phyloP scores from a whole-genome alignment of 140 eudicot genomes.

The Eryngium alpinum region DNA sequence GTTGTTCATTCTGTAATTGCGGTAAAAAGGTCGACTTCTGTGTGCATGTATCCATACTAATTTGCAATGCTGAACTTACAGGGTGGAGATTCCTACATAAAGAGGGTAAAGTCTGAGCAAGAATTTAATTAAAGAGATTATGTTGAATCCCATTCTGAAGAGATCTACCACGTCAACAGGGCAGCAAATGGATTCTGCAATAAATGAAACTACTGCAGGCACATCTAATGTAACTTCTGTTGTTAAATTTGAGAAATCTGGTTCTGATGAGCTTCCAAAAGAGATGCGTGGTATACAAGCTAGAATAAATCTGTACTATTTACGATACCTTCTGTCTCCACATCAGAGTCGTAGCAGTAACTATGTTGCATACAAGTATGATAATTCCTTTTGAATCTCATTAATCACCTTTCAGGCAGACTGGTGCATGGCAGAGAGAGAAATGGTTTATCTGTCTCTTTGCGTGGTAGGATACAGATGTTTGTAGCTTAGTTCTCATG shows the following conservation, averaged over 20 bases:
- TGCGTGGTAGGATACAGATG: too few species aligned
- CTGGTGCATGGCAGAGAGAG: too few species aligned
- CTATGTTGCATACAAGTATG: too few species aligned
- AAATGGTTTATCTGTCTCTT: too few species aligned
- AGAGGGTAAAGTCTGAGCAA: conserved; percentile 51
- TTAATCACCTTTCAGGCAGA: too few species aligned
- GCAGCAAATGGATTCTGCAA: conserved; percentile 37
- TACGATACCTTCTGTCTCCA: conserved; percentile 54
- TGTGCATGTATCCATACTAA: too few species aligned
- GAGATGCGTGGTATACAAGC: too few species aligned
- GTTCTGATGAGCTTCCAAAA: conserved; percentile 51
- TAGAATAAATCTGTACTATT: conserved; percentile 42
- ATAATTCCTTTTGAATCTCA: too few species aligned
- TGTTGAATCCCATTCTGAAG: conserved; percentile 21
- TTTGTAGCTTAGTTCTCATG: too few species aligned
- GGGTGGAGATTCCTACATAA: conserved; percentile 52
- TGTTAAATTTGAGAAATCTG: conserved; percentile 38
- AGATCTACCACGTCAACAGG: conserved; percentile 20
- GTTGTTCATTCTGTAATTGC: too few species aligned
- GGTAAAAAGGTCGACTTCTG: too few species aligned
- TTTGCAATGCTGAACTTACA: conserved; percentile 5
- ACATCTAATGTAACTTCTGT: neutral
- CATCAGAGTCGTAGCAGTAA: conserved; percentile 27
- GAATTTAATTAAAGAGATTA: conserved; percentile 30
- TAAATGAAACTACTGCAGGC: conserved; percentile 16